Conservation (phyloP, 805 yeast genomes). For the Lipomyces anomalus region DNA sequence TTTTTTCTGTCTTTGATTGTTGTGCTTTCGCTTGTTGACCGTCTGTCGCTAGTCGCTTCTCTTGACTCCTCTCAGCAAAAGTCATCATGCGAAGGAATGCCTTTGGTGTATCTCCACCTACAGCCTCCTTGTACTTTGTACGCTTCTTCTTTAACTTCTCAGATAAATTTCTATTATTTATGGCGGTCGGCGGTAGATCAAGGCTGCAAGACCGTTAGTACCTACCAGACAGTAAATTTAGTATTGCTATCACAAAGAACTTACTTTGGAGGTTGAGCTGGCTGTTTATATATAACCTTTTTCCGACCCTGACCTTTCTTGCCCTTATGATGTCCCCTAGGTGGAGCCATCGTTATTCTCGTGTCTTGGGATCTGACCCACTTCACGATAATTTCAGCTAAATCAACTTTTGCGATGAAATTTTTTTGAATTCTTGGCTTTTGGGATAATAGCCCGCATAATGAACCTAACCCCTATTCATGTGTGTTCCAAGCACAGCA, state of each 20-base stretch:
- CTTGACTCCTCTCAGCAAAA: not conserved
- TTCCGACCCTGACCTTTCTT: too few relatives aligned
- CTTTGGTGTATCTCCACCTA: constrained; percentile 35
- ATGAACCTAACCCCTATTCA: too few relatives aligned
- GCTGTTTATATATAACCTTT: not conserved
- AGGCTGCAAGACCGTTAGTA: not conserved
- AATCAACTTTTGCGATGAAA: too few relatives aligned
- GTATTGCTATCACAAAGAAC: not conserved
- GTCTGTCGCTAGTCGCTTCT: constrained; percentile 2
- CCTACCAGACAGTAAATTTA: too few relatives aligned
- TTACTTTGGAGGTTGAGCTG: not conserved
- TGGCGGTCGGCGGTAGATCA: not conserved
- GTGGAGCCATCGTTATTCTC: too few relatives aligned
- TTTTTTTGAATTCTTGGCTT: too few relatives aligned
- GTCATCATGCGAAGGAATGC: constrained; percentile 32
- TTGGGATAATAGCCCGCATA: too few relatives aligned
- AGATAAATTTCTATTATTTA: constrained; percentile 7
- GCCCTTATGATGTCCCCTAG: too few relatives aligned
- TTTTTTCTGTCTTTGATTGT: constrained; percentile 5
- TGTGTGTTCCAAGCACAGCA: too few relatives aligned
- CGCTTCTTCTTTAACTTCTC: constrained; percentile 17
- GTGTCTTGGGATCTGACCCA: too few relatives aligned
- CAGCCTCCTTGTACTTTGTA: constrained; percentile 13
- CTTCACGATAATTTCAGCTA: too few relatives aligned
- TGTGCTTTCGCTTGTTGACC: constrained; percentile 9